A percentile compares a stretch with the other conserved stretches of the same genome.
Conservation (phyloP, 805 yeast genomes). For the Ogataea sp. region DNA sequence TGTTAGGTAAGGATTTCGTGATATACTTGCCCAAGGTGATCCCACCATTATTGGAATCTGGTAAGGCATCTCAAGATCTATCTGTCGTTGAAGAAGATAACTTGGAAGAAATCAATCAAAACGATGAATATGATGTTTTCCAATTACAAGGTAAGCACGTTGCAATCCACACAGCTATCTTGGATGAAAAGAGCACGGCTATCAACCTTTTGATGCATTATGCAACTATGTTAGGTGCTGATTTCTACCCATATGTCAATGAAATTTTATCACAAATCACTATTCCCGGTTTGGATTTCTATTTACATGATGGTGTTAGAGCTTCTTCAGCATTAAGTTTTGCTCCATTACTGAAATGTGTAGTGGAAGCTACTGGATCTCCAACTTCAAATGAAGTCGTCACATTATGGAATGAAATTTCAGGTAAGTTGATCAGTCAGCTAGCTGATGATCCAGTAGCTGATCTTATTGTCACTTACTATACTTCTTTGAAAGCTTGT, state of each 20-base stretch:
- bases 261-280: constrained; percentile 74
- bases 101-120: constrained; percentile 67
- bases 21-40: constrained; percentile 79
- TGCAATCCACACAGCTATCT: constrained; percentile 89
- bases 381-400: constrained; percentile 48
- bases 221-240: constrained; percentile 75
- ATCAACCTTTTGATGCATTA: constrained; percentile 81
- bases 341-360: constrained; percentile 65
- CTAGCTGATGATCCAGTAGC: constrained; percentile 74
- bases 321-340: constrained; percentile 82
- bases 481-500: constrained; percentile 60
- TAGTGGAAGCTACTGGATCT: constrained; percentile 46
- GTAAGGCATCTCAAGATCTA: constrained; percentile 84
- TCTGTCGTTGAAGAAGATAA: constrained; percentile 87
- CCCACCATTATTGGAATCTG: constrained; percentile 82
- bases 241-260: constrained; percentile 74
- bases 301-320: constrained; percentile 90
- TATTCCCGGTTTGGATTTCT: constrained; percentile 83
- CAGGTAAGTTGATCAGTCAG: constrained; percentile 58
- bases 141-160: constrained; percentile 86
- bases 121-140: constrained; percentile 93
- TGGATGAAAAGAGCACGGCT: constrained; percentile 91
- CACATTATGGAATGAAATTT: constrained; percentile 64
- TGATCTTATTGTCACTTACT: constrained; percentile 73
- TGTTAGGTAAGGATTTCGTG: constrained; percentile 77